Evolutionary conservation across 345 rosid genomes (phyloP).

Genomic region (Linum usitatissimum): DNA sequence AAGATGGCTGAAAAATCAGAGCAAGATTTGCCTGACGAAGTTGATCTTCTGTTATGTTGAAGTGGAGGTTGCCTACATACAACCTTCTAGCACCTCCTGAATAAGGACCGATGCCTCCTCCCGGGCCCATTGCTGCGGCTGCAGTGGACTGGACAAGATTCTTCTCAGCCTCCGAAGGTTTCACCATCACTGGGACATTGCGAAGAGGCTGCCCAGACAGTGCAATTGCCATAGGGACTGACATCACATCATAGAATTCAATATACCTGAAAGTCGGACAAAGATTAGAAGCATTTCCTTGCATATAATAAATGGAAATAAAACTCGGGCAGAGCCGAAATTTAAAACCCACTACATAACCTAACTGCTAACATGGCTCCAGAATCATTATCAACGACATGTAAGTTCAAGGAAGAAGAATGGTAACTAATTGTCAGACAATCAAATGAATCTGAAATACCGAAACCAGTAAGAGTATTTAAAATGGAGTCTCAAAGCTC

Average conservation of each 20-base stretch:
- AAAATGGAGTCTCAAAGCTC: no score
- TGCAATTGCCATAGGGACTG: constrained; percentile 99
- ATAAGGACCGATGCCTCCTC: constrained; percentile 55
- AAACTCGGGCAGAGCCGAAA: background rate
- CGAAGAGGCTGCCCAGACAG: constrained; percentile 96
- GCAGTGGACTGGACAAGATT: constrained; percentile 91
- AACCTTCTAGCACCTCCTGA: constrained; percentile 86
- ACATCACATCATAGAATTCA: constrained; percentile 95
- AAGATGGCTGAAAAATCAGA: background rate
- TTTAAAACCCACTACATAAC: no score
- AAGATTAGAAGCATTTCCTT: no score
- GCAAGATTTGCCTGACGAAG: constrained; percentile 56
- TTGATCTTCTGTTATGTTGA: constrained; percentile 80
- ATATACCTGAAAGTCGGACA: constrained; percentile 48
- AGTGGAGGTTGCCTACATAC: constrained; percentile 87
- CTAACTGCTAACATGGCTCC: no score
- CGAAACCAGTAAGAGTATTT: no score
- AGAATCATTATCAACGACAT: no score
- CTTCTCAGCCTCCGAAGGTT: constrained; percentile 99
- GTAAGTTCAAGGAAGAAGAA: no score
- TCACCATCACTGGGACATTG: constrained; percentile 94
- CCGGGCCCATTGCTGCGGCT: constrained; percentile 45
- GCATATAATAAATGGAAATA: no score
- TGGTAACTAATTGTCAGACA: no score
- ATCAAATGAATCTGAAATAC: no score